phyloP scores from a whole-genome alignment of 2,329 filamentous ascomycete species.

The Aureobasidium sp. region DNA sequence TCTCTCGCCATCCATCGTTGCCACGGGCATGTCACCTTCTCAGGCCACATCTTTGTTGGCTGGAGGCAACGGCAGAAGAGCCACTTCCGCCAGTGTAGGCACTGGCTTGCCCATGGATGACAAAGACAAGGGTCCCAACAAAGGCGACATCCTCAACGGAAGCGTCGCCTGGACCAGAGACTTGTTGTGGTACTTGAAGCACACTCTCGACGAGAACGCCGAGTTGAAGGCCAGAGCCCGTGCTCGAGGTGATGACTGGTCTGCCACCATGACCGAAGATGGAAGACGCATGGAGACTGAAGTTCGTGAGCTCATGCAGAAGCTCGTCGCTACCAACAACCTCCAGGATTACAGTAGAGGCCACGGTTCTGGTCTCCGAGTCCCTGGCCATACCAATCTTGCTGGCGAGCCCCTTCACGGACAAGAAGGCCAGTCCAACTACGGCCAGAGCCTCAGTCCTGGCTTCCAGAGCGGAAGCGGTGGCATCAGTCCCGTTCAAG shows the following conservation, averaged over 20 bases:
- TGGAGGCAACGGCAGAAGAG: constrained; percentile 72
- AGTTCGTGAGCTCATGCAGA: constrained; percentile 75
- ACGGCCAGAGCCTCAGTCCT: constrained; percentile 36
- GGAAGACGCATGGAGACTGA: constrained; percentile 94
- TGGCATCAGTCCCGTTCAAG: constrained; percentile 42
- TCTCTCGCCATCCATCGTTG: constrained; percentile 70
- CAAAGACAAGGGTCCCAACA: constrained; percentile 98
- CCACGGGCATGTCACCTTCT: constrained; percentile 59
- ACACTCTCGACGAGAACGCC: constrained; percentile 82
- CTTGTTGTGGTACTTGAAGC: constrained; percentile 91
- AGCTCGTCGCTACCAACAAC: constrained; percentile 51
- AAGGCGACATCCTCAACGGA: constrained; percentile 95
- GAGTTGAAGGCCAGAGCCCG: constrained; percentile 70
- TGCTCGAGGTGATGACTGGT: constrained; percentile 64
- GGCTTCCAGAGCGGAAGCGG: constrained; percentile 55
- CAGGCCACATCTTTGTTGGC: constrained; percentile 80
- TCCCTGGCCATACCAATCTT: constrained; percentile 88
- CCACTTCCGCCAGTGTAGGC: constrained; percentile 62
- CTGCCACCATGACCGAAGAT: constrained; percentile 79
- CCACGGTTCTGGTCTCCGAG: constrained; percentile 75
- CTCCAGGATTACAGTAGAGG: constrained; percentile 60
- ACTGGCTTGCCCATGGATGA: constrained; percentile 89
- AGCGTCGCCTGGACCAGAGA: constrained; percentile 96
- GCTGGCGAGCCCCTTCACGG: constrained; percentile 66
- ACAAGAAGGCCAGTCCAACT: constrained; percentile 28